Evolutionary conservation across 2,329 filamentous ascomycete genomes (phyloP).

Genomic region (Cercospora citrullina): DNA sequence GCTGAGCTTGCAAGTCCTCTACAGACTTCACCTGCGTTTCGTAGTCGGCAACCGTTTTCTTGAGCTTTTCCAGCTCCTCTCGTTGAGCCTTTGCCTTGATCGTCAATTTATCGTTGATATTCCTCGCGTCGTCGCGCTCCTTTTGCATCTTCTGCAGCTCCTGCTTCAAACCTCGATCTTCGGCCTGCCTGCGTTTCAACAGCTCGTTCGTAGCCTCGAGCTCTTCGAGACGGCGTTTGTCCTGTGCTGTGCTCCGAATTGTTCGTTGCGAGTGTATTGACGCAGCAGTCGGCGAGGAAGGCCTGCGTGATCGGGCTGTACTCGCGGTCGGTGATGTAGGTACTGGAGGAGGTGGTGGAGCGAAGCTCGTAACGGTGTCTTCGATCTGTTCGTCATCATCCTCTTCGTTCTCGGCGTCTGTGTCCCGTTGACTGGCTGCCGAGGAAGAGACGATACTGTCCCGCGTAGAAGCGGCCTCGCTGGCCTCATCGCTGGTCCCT

Average conservation of each 20-base stretch:
- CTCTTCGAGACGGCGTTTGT: slow-evolving; percentile 74
- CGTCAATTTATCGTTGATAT: slow-evolving; percentile 86
- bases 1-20: slow-evolving; percentile 74
- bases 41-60: slow-evolving; percentile 74
- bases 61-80: slow-evolving; percentile 73
- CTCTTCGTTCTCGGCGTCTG: slow-evolving; percentile 18
- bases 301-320: slow-evolving; percentile 32
- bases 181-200: slow-evolving; percentile 80
- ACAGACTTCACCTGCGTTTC: slow-evolving; percentile 68
- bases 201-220: slow-evolving; percentile 83
- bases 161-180: slow-evolving; percentile 84
- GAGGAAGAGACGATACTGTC: slow-evolving; percentile 26
- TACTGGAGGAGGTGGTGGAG: slow-evolving; percentile 33
- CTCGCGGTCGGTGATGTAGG: slow-evolving; percentile 28
- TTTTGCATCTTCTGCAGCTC: slow-evolving; percentile 72
- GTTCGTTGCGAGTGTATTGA: slow-evolving; percentile 37
- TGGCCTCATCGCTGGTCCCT: slow-evolving; percentile 27
- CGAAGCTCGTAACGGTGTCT: slow-evolving; percentile 34
- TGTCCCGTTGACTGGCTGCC: slow-evolving; percentile 26
- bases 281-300: slow-evolving; percentile 37
- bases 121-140: slow-evolving; percentile 76
- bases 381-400: slow-evolving; percentile 27
- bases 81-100: slow-evolving; percentile 83
- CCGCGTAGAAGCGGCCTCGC: slow-evolving; percentile 29
- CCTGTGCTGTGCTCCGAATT: slow-evolving; percentile 50